Conservation (phyloP, 441 rosid genomes). For the Syzygium syzygioides region DNA sequence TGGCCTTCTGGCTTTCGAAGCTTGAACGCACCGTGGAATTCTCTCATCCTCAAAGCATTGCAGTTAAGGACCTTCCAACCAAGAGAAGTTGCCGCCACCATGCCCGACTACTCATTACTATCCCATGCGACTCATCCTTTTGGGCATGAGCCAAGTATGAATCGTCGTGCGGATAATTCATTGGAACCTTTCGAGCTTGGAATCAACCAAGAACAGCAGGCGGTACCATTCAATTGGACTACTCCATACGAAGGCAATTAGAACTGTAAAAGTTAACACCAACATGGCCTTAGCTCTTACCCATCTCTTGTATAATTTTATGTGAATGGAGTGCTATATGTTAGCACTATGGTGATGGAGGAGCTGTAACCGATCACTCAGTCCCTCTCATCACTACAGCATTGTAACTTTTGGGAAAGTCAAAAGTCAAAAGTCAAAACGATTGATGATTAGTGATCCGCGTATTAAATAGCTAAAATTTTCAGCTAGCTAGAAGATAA, state of each 20-base stretch:
- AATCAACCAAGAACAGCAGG: conserved; percentile 43
- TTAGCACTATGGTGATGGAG: not conserved
- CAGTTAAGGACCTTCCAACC: conserved; percentile 56
- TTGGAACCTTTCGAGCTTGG: conserved; percentile 37
- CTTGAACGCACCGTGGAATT: conserved; percentile 59
- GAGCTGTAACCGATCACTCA: not conserved
- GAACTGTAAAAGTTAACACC: not conserved
- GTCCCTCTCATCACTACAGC: not conserved
- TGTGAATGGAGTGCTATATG: not conserved
- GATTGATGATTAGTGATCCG: not conserved
- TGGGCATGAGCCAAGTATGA: conserved; percentile 24
- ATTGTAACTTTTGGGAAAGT: not conserved
- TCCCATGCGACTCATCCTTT: conserved; percentile 24
- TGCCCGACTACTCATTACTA: conserved; percentile 19
- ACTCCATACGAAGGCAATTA: not conserved
- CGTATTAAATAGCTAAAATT: not conserved
- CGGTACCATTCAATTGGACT: conserved; percentile 37
- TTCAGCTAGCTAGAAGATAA: not conserved
- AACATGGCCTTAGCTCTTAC: not conserved
- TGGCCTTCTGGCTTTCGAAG: conserved; percentile 59
- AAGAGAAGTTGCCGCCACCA: conserved; percentile 30
- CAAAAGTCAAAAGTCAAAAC: not conserved
- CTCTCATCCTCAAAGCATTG: conserved; percentile 75
- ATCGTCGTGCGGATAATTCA: conserved; percentile 41
- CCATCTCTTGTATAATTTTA: not conserved